These are phyloP conservation scores for Diacronema lutheri DNA, from an alignment of 78 protist genomes.

Conservation along the genomic window DNA sequence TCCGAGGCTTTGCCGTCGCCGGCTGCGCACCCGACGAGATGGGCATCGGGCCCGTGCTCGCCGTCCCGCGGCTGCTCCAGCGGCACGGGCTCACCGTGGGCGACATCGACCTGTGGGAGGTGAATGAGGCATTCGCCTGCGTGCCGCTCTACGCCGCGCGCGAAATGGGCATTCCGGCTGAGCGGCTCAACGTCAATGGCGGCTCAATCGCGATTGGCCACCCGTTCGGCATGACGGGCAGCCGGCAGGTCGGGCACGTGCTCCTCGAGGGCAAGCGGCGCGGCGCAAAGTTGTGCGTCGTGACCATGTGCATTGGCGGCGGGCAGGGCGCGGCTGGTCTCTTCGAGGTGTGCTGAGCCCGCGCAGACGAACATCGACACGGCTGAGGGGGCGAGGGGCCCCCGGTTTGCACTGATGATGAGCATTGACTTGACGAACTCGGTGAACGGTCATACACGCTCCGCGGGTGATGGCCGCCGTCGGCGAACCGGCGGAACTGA, in stretches of 20 bases:
- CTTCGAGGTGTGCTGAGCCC: conserved; percentile 2
- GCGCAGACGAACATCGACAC: too few species aligned
- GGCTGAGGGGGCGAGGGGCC: too few species aligned
- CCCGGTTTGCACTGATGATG: too few species aligned
- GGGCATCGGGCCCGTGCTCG: conserved; percentile 4
- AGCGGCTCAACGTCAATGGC: conserved; percentile 3
- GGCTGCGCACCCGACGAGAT: background rate
- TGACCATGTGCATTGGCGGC: conserved; percentile 43
- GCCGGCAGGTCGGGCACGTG: conserved; percentile 20
- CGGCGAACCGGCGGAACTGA: too few species aligned
- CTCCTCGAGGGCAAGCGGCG: conserved; percentile 8
- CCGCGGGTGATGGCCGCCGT: too few species aligned
- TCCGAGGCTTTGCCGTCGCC: background rate
- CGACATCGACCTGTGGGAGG: background rate
- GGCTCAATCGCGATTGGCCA: background rate
- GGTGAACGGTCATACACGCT: too few species aligned
- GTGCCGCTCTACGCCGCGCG: background rate
- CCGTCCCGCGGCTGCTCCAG: background rate
- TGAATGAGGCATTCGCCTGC: conserved; percentile 23
- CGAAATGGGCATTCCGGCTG: background rate
- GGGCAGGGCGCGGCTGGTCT: conserved; percentile 33
- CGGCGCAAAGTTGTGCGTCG: background rate
- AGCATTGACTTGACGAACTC: too few species aligned
- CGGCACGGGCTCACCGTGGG: background rate
- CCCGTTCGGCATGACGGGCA: conserved; percentile 28